Evolutionary conservation across 2,329 filamentous ascomycete species (phyloP).

Genomic region (Colletotrichum incanum): DNA sequence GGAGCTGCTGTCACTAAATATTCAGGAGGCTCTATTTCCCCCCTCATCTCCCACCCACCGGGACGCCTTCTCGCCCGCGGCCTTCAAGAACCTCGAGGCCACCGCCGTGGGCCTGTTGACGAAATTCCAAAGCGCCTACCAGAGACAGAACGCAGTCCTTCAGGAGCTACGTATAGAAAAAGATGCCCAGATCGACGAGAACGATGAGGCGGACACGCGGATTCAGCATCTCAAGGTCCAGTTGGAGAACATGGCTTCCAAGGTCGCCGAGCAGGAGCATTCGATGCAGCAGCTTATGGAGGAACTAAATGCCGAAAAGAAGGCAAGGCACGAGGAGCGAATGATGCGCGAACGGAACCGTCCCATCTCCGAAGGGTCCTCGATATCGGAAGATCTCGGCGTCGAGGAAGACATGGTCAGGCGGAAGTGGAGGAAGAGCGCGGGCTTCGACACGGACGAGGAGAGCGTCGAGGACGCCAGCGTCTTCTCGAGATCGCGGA

Average conservation of each 20-base stretch:
- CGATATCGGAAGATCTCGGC: conserved; percentile 67
- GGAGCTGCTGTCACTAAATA: conserved; percentile 69
- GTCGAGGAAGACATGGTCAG: conserved; percentile 66
- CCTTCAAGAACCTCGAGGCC: conserved; percentile 73
- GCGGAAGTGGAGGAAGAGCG: conserved; percentile 58
- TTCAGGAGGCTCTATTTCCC: conserved; percentile 70
- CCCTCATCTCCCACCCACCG: conserved; percentile 57
- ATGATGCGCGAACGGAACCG: conserved; percentile 48
- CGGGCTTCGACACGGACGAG: conserved; percentile 68
- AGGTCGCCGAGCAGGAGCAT: conserved; percentile 68
- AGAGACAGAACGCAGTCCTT: conserved; percentile 65
- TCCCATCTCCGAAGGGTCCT: conserved; percentile 57
- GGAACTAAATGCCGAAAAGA: conserved; percentile 69
- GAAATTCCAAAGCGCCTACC: conserved; percentile 73
- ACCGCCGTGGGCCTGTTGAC: conserved; percentile 70
- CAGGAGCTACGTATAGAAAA: conserved; percentile 68
- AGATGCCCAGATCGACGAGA: conserved; percentile 69
- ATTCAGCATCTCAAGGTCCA: conserved; percentile 71
- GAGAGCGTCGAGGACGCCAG: conserved; percentile 66
- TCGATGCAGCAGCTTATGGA: conserved; percentile 65
- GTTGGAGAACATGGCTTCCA: conserved; percentile 71
- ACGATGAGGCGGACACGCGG: conserved; percentile 68
- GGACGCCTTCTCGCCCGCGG: conserved; percentile 71
- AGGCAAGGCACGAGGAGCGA: conserved; percentile 58
- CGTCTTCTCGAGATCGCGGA: conserved; percentile 74